These are phyloP conservation scores for Penicillium subrubescens DNA, from an alignment of 495 filamentous ascomycete species.

Conservation along the genomic window DNA sequence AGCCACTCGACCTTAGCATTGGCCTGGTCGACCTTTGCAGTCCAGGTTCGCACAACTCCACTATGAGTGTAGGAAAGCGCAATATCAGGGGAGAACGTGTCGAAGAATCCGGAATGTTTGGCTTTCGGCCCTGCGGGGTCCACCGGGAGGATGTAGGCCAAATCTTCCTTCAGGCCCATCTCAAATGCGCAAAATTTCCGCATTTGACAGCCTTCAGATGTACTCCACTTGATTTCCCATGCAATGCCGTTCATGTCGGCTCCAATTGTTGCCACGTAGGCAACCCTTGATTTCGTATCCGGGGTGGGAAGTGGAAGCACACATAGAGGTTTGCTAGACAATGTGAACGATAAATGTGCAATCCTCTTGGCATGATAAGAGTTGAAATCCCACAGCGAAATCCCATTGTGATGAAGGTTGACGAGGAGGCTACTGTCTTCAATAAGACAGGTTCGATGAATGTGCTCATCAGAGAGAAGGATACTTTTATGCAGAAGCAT, in stretches of 20 bases:
- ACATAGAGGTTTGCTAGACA: conserved; percentile 77
- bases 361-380: conserved; percentile 55
- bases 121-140: conserved; percentile 81
- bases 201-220: conserved; percentile 45
- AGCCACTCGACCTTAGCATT: conserved; percentile 73
- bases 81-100: conserved; percentile 85
- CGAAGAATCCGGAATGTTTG: conserved; percentile 77
- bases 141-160: conserved; percentile 83
- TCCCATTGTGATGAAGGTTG: conserved; percentile 73
- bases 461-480: conserved; percentile 70
- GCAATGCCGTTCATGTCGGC: conserved; percentile 82
- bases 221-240: conserved; percentile 70
- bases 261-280: conserved; percentile 79
- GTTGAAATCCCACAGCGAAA: conserved; percentile 82
- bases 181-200: conserved; percentile 72
- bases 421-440: conserved; percentile 75
- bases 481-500: conserved; percentile 67
- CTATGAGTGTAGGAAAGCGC: conserved; percentile 81
- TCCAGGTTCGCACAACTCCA: conserved; percentile 83
- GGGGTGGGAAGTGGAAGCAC: conserved; percentile 74
- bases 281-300: conserved; percentile 45
- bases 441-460: conserved; percentile 79
- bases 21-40: conserved; percentile 68
- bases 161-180: conserved; percentile 69
- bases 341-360: conserved; percentile 58